These are phyloP conservation scores for Suhomyces bribrorum DNA, from an alignment of 1,139 yeast species.

Conservation along the genomic window DNA sequence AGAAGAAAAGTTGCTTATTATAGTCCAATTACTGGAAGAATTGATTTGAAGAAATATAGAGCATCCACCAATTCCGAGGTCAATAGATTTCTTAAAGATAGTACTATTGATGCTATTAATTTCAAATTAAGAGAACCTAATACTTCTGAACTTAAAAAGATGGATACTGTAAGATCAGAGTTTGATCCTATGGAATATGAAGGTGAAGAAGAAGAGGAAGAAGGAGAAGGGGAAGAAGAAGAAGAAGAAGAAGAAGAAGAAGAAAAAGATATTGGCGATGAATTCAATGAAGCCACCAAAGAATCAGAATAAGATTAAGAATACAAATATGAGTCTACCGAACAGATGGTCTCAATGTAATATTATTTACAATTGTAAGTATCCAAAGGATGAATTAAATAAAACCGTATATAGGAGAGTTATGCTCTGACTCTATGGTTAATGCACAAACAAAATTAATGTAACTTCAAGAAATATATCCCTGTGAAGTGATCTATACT, in stretches of 20 bases:
- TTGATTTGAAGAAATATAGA: conserved; percentile 83
- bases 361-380: too few relatives aligned
- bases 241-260: conserved; percentile 1
- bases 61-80: conserved; percentile 49
- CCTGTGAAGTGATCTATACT: conserved; percentile 2
- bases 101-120: conserved; percentile 57
- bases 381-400: conserved; percentile 1
- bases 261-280: conserved; percentile 14
- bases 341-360: background rate
- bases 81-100: conserved; percentile 51
- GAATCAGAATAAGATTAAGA: background rate
- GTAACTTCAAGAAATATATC: too few relatives aligned
- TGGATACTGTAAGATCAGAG: conserved; percentile 68
- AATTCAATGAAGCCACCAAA: conserved; percentile 13
- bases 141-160: conserved; percentile 62
- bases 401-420: background rate
- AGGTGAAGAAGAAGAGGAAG: conserved; percentile 50
- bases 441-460: too few relatives aligned
- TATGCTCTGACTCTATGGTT: background rate
- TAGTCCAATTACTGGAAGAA: conserved; percentile 75
- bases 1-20: conserved; percentile 67
- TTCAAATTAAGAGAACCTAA: conserved; percentile 71
- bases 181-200: conserved; percentile 77
- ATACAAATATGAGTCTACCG: background rate
- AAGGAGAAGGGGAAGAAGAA: conserved; percentile 23